Conservation (phyloP, 2,329 filamentous ascomycete genomes). For the Monosporascus cannonballus region DNA sequence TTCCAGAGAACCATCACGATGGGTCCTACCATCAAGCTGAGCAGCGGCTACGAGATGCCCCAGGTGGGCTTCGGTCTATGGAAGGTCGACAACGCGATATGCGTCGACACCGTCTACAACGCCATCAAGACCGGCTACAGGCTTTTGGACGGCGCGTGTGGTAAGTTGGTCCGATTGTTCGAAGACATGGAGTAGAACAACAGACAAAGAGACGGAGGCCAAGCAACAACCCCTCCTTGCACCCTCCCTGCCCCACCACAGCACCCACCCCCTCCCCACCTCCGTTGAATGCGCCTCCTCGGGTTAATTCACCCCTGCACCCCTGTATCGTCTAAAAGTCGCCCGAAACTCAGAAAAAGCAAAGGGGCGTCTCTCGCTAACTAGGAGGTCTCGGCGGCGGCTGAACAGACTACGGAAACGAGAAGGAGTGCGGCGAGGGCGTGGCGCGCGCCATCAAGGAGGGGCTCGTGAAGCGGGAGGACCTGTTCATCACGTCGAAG, state of each 20-base stretch:
- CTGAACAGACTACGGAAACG: constrained; percentile 70
- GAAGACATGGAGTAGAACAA: neutral
- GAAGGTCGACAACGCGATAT: constrained; percentile 72
- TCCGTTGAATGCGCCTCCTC: neutral
- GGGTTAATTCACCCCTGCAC: neutral
- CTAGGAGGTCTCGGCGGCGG: too few species aligned
- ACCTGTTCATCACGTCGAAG: constrained; percentile 90
- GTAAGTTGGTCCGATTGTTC: constrained; percentile 32
- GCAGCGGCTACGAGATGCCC: constrained; percentile 63
- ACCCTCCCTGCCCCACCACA: neutral
- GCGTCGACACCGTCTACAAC: constrained; percentile 73
- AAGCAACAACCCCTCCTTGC: neutral
- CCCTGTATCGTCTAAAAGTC: neutral
- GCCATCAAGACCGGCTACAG: constrained; percentile 60
- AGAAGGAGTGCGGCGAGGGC: constrained; percentile 71
- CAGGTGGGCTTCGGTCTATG: constrained; percentile 74
- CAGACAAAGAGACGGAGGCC: neutral
- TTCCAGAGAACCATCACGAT: constrained; percentile 10
- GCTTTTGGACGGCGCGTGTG: constrained; percentile 54
- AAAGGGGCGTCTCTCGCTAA: neutral
- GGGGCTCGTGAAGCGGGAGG: constrained; percentile 73
- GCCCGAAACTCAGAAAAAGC: neutral
- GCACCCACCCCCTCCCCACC: neutral
- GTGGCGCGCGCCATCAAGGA: constrained; percentile 75
- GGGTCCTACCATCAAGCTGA: constrained; percentile 52